A percentile compares a stretch with the other conserved stretches of the same genome.
These are phyloP conservation scores for Trifolium subterraneum DNA, from an alignment of 306 rosid species.

Conservation along the genomic window DNA sequence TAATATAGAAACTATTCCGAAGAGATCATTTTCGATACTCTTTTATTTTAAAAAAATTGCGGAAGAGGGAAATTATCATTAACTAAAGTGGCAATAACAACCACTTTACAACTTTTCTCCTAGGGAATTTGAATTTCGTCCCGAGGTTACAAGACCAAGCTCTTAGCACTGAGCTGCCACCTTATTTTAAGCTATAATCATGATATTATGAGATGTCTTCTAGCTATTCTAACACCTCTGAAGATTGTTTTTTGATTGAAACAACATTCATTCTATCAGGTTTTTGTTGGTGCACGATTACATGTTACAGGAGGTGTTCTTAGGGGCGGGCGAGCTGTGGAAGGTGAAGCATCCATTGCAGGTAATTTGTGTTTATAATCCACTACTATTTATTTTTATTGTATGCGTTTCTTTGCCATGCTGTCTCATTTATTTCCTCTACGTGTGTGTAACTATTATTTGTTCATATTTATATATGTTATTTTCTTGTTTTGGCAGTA, in stretches of 20 bases:
- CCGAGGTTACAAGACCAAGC: not conserved
- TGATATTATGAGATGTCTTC: slow-evolving; percentile 23
- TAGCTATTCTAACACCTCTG: slow-evolving; percentile 26
- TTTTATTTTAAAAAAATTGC: not conserved
- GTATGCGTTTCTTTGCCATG: slow-evolving; percentile 12
- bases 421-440: slow-evolving; percentile 24
- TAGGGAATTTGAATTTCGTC: not conserved
- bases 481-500: slow-evolving; percentile 55
- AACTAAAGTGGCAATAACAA: not conserved
- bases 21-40: slow-evolving; percentile 22
- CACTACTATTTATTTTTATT: slow-evolving; percentile 23
- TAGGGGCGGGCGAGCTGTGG: slow-evolving; percentile 92
- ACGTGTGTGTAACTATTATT: not conserved
- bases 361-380: slow-evolving; percentile 56
- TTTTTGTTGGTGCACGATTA: slow-evolving; percentile 96
- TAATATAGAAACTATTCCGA: not conserved
- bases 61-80: not conserved
- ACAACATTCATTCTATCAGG: slow-evolving; percentile 59
- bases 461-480: not conserved
- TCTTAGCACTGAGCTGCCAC: not conserved
- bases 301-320: slow-evolving; percentile 99
- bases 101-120: not conserved
- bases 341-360: slow-evolving; percentile 94
- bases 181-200: slow-evolving; percentile 22
- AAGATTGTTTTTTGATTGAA: slow-evolving; percentile 28